Evolutionary conservation across 257 asterid genomes (phyloP).

Genomic region (Nicotiana attenuata): DNA sequence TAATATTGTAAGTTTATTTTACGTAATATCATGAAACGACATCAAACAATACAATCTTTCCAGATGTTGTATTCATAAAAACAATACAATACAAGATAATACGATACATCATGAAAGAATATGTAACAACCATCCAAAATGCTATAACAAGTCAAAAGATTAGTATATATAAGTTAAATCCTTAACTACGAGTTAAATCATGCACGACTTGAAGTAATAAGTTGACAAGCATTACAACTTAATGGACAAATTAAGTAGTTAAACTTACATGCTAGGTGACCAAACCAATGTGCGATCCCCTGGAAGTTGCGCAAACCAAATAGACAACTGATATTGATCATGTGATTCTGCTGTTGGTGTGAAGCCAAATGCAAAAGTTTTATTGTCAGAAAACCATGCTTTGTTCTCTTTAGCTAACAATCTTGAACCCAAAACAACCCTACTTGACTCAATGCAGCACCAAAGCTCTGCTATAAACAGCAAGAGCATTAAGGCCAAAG

Average conservation of each 20-base stretch:
- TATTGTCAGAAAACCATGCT: conserved; percentile 78
- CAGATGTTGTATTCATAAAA: no score
- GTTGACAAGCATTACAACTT: neutral
- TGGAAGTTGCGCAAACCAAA: conserved; percentile 78
- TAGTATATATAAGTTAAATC: neutral
- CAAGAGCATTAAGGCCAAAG: conserved; percentile 17
- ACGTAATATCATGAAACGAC: no score
- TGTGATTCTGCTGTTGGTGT: conserved; percentile 25
- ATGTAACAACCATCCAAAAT: no score
- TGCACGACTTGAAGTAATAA: neutral
- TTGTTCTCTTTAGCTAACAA: conserved; percentile 45
- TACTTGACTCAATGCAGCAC: conserved; percentile 25
- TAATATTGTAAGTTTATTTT: no score
- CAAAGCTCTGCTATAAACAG: conserved; percentile 20
- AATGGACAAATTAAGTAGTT: neutral
- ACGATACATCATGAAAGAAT: no score
- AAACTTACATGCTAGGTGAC: conserved; percentile 67
- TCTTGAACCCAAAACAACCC: conserved; percentile 52
- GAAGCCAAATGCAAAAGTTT: conserved; percentile 80
- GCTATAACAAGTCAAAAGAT: neutral
- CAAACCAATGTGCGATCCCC: conserved; percentile 74
- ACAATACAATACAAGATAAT: no score
- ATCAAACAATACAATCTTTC: no score
- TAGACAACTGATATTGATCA: conserved; percentile 46
- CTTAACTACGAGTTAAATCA: neutral